Conservation (phyloP, 2,329 filamentous ascomycete species). For the Coccinonectria pachysandricola region DNA sequence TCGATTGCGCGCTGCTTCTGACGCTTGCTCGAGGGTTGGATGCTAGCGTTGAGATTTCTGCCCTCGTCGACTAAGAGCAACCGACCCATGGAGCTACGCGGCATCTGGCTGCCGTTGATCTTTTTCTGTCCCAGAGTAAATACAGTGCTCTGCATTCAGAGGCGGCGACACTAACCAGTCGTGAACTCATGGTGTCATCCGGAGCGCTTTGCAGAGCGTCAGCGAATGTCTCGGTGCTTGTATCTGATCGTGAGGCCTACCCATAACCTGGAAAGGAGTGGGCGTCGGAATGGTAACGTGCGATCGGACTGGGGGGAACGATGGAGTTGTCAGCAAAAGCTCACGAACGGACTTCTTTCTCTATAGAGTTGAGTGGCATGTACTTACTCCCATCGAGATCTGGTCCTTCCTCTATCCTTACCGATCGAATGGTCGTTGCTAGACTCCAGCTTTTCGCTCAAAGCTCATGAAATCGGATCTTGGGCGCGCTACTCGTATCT, state of each 20-base stretch:
- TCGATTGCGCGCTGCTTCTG: slow-evolving; percentile 6
- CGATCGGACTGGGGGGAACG: slow-evolving; percentile 23
- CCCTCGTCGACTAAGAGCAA: too few relatives aligned
- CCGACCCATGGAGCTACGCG: slow-evolving; percentile 17
- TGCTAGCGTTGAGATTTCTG: neutral
- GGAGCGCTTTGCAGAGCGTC: slow-evolving; percentile 15
- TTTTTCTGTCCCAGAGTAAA: slow-evolving; percentile 13
- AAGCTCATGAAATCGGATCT: slow-evolving; percentile 13
- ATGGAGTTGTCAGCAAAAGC: too few relatives aligned
- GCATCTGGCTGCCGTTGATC: slow-evolving; percentile 12
- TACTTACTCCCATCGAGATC: slow-evolving; percentile 23
- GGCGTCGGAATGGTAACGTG: slow-evolving; percentile 26
- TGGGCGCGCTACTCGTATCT: too few relatives aligned
- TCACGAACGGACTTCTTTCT: too few relatives aligned
- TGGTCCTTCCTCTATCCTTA: slow-evolving; percentile 13
- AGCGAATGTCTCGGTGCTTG: slow-evolving; percentile 9
- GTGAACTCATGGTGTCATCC: slow-evolving; percentile 11
- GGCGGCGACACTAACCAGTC: slow-evolving; percentile 16
- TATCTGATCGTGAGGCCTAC: slow-evolving; percentile 17
- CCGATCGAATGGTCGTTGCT: slow-evolving; percentile 11
- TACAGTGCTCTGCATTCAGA: too few relatives aligned
- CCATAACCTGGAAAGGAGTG: slow-evolving; percentile 34
- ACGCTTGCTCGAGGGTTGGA: slow-evolving; percentile 9
- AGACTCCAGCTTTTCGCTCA: slow-evolving; percentile 19
- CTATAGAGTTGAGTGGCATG: too few relatives aligned